phyloP scores from a whole-genome alignment of 169 alveolate genomes.

The Cryptosporidium bovis region DNA sequence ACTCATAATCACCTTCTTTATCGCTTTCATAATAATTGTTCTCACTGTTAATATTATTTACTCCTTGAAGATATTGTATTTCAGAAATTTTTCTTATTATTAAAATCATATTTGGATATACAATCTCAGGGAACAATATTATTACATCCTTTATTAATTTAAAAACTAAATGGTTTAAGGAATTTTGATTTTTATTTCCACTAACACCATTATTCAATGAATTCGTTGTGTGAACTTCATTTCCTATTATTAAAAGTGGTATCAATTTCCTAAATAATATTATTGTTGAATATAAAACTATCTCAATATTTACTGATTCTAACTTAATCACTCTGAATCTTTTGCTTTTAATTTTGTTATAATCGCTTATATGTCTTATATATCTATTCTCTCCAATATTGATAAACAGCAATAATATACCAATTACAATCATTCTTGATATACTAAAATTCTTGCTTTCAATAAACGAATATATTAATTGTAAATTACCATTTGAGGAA shows the following conservation, averaged over 20 bases:
- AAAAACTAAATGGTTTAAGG: conserved; percentile 12
- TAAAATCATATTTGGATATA: conserved; percentile 34
- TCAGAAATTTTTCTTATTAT: neutral
- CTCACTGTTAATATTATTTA: neutral
- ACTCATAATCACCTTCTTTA: neutral
- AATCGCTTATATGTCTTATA: neutral
- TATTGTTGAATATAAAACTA: conserved; percentile 37
- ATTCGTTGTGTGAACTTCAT: neutral
- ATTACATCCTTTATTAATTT: conserved; percentile 15
- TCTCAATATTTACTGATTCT: conserved; percentile 24
- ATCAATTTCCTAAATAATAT: conserved; percentile 24
- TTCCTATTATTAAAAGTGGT: conserved; percentile 4
- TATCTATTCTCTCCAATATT: conserved; percentile 54
- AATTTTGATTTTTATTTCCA: conserved; percentile 25
- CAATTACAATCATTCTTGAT: conserved; percentile 21
- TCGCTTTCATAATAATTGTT: neutral
- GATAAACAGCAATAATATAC: conserved; percentile 11
- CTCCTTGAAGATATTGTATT: neutral
- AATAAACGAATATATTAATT: neutral
- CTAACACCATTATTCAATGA: neutral
- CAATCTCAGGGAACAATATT: conserved; percentile 25
- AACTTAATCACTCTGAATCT: conserved; percentile 28
- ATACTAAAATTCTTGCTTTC: conserved; percentile 10
- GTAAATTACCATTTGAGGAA: conserved; percentile 1
- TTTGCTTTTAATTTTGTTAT: neutral